phyloP scores from a whole-genome alignment of 441 rosid species.

The Manihot esculenta region DNA sequence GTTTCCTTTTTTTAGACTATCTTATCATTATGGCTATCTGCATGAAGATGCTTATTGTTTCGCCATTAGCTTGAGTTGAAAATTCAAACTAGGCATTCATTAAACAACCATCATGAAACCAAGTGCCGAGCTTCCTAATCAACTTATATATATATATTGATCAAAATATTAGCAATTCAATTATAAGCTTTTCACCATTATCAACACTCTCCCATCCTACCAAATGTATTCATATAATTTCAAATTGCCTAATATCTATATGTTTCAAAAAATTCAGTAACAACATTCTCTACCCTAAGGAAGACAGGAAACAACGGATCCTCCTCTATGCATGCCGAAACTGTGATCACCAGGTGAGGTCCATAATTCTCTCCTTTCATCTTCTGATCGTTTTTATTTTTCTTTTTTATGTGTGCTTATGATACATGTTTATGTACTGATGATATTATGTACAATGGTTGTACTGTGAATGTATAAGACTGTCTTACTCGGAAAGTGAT shows the following conservation, averaged over 20 bases:
- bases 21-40: not conserved
- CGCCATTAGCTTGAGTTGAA: not conserved
- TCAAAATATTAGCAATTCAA: too few species aligned
- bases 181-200: too few species aligned
- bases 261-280: constrained; percentile 39
- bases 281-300: constrained; percentile 69
- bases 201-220: not conserved
- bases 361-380: not conserved
- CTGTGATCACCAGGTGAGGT: constrained; percentile 87
- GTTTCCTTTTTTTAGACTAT: not conserved
- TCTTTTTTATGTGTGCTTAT: not conserved
- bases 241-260: too few species aligned
- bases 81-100: not conserved
- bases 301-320: constrained; percentile 56
- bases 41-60: not conserved
- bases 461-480: not conserved
- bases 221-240: not conserved
- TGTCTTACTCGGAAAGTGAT: not conserved
- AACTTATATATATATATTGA: not conserved
- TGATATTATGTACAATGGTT: too few species aligned
- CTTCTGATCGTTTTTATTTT: not conserved
- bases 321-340: constrained; percentile 82
- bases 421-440: not conserved
- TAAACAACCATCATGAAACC: not conserved
- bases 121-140: not conserved